Conservation (phyloP, 2,329 filamentous ascomycete species). For the Fusarium sp. region DNA sequence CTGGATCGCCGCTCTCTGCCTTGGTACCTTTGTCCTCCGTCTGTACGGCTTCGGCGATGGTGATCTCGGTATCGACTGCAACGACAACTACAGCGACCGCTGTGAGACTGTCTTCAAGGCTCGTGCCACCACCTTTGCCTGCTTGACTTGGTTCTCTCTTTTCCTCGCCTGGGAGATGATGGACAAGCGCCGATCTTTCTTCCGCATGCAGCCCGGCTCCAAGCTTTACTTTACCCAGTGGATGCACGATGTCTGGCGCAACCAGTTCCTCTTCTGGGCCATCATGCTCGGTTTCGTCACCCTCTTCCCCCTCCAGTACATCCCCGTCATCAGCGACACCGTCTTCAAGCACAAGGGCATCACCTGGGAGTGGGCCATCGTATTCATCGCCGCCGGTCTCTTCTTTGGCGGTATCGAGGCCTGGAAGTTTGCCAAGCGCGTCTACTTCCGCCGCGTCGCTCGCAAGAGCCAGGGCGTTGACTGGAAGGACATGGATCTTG, state of each 20-base stretch:
- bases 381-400: constrained; percentile 61
- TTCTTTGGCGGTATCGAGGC: constrained; percentile 67
- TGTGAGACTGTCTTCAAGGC: constrained; percentile 75
- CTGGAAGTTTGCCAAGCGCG: constrained; percentile 68
- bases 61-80: constrained; percentile 68
- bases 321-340: constrained; percentile 65
- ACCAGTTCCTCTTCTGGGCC: constrained; percentile 75
- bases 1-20: constrained; percentile 72
- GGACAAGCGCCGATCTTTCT: constrained; percentile 76
- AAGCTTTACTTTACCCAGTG: constrained; percentile 71
- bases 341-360: constrained; percentile 71
- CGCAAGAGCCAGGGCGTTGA: constrained; percentile 38
- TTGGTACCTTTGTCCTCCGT: constrained; percentile 70
- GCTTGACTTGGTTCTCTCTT: constrained; percentile 78
- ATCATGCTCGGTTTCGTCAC: constrained; percentile 60
- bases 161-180: constrained; percentile 84
- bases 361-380: constrained; percentile 70
- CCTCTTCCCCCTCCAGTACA: constrained; percentile 64
- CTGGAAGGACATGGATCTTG: constrained; percentile 52
- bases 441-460: constrained; percentile 48
- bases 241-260: constrained; percentile 74
- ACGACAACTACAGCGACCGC: constrained; percentile 60
- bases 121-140: constrained; percentile 77
- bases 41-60: constrained; percentile 70
- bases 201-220: constrained; percentile 73